Conservation (phyloP, 306 rosid species). For the Acmispon strigosus region DNA sequence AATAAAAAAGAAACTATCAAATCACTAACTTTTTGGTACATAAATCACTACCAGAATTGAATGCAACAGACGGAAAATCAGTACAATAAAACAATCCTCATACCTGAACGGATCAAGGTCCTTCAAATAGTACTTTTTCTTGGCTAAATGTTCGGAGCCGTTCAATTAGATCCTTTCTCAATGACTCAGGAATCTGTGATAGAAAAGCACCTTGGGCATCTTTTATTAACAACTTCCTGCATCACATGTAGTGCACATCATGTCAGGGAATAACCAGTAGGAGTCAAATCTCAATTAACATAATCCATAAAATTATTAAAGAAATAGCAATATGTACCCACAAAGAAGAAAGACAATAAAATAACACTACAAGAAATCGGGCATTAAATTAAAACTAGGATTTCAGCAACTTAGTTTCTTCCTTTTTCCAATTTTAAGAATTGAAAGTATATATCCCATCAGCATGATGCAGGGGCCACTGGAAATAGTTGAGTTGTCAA, state of each 20-base stretch:
- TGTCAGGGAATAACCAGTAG: not conserved
- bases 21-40: not conserved
- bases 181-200: constrained; percentile 59
- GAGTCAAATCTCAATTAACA: constrained; percentile 10
- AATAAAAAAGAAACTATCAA: constrained; percentile 12
- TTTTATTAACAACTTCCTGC: constrained; percentile 60
- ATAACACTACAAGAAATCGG: not conserved
- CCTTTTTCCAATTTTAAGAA: not conserved
- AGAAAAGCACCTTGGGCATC: constrained; percentile 48
- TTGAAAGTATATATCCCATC: not conserved
- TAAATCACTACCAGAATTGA: not conserved
- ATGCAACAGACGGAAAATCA: constrained; percentile 4
- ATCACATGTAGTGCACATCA: constrained; percentile 12
- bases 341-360: not conserved
- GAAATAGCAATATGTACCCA: not conserved
- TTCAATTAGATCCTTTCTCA: constrained; percentile 53
- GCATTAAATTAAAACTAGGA: not conserved
- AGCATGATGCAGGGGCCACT: not conserved
- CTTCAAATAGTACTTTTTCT: constrained; percentile 34
- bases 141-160: constrained; percentile 51
- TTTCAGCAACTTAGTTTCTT: not conserved
- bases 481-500: not conserved
- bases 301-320: not conserved
- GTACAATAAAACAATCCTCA: not conserved
- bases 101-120: constrained; percentile 34